Evolutionary conservation across 2,329 filamentous ascomycete species (phyloP), one percentile per base, ranked within the genome.

Genomic region (Byssothecium circinans): DNA sequence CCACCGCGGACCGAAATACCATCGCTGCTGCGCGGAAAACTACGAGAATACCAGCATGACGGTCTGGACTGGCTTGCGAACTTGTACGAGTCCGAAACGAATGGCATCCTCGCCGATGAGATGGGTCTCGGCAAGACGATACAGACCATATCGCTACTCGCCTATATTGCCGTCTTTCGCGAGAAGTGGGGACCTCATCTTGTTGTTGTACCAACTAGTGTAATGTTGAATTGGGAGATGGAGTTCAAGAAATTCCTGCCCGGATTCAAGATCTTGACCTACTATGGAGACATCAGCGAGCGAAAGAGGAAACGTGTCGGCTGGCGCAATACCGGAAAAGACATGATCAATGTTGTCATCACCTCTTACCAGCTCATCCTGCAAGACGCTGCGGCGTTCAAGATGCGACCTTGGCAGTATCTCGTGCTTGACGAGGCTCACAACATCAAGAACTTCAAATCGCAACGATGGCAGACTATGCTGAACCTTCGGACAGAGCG

Each of bases 221-320:
- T 99, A 40, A 96, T 99, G 81, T 83, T 99, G 56, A 99, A 99
- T 67, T 99, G 94, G 94, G 95, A 99, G 70, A 97, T 97, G 88
- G 94, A 99, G 72, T 99, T 99, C 80, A 97, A 97, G 67, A 99
- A 99, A 69, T 99, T 92, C 84, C 89, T 91, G 47, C 94, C 95
- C 2, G 92, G 94, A 0, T 99, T 99, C 78, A 97, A 96, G 68
- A 95, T 99, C 46, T 78, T 99, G 49, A 94, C 91, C 0, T 99
- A 99, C 74, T 99, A 97, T 67, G 94, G 95, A 35, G 89, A 87
- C 34, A 88, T 91, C 61, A 91, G 96, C 57, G 94, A 99, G 72
- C 86, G 94, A 37, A 91, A 89, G 68, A 81, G 86, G 57, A 97
- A 97, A 71, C 87, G 95, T 22, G 84, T 87, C 63, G 92, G 94